Conservation (phyloP, 495 filamentous ascomycete species). For the Xylaria venustula region DNA sequence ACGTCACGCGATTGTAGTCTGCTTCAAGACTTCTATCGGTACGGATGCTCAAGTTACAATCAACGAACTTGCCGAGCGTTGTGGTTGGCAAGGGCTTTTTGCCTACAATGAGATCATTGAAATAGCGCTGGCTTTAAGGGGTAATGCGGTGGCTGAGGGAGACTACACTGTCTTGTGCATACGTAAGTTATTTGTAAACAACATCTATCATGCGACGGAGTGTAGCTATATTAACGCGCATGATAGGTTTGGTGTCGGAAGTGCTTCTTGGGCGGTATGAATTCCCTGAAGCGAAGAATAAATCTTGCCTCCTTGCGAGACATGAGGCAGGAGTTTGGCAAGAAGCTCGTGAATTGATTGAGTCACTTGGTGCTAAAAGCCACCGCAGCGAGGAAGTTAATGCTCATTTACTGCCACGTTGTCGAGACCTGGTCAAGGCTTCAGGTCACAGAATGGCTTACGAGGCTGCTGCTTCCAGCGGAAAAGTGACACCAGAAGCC, state of each 20-base stretch:
- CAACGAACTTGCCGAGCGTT: conserved; percentile 27
- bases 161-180: conserved; percentile 34
- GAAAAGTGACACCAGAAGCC: conserved; percentile 24
- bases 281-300: conserved; percentile 26
- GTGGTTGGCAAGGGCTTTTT: conserved; percentile 35
- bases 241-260: conserved; percentile 31
- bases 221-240: not conserved
- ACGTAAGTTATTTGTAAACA: conserved; percentile 4
- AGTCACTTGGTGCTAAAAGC: conserved; percentile 5
- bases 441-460: conserved; percentile 40
- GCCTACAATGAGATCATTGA: conserved; percentile 28
- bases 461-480: conserved; percentile 27
- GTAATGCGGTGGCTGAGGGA: conserved; percentile 32
- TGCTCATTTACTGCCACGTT: conserved; percentile 32
- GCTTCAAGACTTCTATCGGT: conserved; percentile 29
- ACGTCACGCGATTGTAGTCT: conserved; percentile 10
- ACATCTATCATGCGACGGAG: too few species aligned
- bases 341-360: conserved; percentile 18
- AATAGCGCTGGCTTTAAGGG: conserved; percentile 14
- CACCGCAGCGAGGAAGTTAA: conserved; percentile 31
- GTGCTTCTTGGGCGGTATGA: conserved; percentile 33
- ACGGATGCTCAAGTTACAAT: conserved; percentile 18
- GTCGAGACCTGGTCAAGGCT: conserved; percentile 28
- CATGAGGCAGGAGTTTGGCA: conserved; percentile 32
- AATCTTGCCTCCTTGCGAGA: conserved; percentile 23